Conservation (phyloP, 345 rosid species). For the Citrus unshiu region DNA sequence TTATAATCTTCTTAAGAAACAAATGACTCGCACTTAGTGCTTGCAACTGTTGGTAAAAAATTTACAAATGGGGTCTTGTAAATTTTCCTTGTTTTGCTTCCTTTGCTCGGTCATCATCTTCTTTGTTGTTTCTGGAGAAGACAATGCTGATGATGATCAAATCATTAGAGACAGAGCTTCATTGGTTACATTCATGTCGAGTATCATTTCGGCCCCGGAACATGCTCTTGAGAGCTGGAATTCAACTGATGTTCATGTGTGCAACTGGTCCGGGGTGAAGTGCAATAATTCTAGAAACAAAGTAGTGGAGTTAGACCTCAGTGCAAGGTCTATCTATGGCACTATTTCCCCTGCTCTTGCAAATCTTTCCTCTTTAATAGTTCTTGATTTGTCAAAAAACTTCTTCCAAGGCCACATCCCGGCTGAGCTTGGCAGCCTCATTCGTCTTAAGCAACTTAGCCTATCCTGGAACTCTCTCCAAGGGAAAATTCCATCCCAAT, state of each 20-base stretch:
- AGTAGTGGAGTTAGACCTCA: constrained; percentile 52
- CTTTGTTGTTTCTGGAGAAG: constrained; percentile 25
- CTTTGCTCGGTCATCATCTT: constrained; percentile 27
- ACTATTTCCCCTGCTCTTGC: constrained; percentile 57
- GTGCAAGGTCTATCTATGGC: constrained; percentile 56
- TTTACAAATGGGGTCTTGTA: constrained; percentile 37
- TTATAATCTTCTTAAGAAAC: not conserved
- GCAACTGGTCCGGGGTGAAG: constrained; percentile 70
- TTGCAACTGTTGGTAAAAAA: not conserved
- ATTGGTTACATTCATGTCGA: constrained; percentile 54
- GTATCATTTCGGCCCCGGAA: constrained; percentile 49
- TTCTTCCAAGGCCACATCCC: constrained; percentile 65
- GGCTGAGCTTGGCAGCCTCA: constrained; percentile 49
- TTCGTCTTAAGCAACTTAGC: constrained; percentile 50
- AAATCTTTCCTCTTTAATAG: constrained; percentile 50
- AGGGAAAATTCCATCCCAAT: constrained; percentile 56
- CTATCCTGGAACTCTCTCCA: constrained; percentile 65
- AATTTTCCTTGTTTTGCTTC: constrained; percentile 27
- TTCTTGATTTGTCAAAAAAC: constrained; percentile 80
- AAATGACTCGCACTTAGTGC: not conserved
- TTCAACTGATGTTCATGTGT: constrained; percentile 39
- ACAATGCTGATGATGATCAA: constrained; percentile 5
- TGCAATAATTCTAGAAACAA: constrained; percentile 50
- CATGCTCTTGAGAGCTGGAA: constrained; percentile 51
- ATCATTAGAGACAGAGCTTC: constrained; percentile 40